Base-by-base conservation (phyloP, 1,284 basidiomycete species). In the Meira nashicola region DNA sequence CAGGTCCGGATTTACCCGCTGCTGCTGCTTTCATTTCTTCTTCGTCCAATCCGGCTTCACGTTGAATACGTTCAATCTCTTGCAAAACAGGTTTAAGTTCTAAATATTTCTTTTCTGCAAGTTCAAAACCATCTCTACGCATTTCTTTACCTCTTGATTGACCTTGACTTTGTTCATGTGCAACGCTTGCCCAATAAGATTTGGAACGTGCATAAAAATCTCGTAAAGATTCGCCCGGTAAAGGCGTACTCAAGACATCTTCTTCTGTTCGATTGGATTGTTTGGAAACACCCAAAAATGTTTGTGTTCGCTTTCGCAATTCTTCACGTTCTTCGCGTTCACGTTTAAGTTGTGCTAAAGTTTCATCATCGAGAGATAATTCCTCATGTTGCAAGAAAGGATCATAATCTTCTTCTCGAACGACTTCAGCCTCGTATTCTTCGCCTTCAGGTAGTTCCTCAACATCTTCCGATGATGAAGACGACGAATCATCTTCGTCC, bases 171-270 rank as follows among this genome's bases (percentile, higher is more conserved):
- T 70, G 62, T 14, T 79, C 79, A 57, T 85, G 83, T 2, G 89
- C 91, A 62, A 85, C 87, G 56, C 86, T 85, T 0, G 88, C 83
- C 92, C 92, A 95, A 74, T 89, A 87, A 53, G 51, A 60, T 28
- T 73, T 74, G 3, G 69, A 87, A 6, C 92, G 85, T 11, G 87
- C 85, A 73, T 92, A 95, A 79, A 94, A 94, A 77, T 84, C 82
- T 0, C 89, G 86, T 7, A 94, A 79, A 0, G 87, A 89, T 77
- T 95, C 92, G n/a, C 90, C 90, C 0, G 91, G 90, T 6, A 88
- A 82, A 0, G 92, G 92, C 0, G 91, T 93, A 60, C 87, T 88
- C 46, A 90, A 75, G 0, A 85, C 79, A 64, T 92, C 90, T 69
- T 90, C 89, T 0, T 84, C 81, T 0, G 87, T 85, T 2, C 85